Evolutionary conservation across 2,329 filamentous ascomycete genomes (phyloP), one percentile per base, ranked within the genome.

Genomic region (Aureobasidium lini): DNA sequence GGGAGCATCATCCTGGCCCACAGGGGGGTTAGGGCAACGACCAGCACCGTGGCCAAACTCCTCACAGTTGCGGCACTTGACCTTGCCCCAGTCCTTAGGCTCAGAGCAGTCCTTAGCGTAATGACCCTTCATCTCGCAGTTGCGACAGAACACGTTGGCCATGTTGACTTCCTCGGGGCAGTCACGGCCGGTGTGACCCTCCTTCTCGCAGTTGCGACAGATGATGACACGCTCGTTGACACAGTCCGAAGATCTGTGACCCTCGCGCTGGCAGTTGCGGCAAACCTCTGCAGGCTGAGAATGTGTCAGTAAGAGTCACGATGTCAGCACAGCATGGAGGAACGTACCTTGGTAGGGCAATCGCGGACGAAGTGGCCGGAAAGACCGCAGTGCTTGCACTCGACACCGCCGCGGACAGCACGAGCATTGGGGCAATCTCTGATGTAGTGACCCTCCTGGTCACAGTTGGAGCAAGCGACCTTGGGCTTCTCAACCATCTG

Each of bases 61-160:
- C 11, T 71, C 71, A 62, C 79, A 81, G 68, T 77, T 77, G 59
- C 69, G 71, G 66, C 78, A 77, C 76, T 68, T 78, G 69, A 74
- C 73, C 66, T 75, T 75, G 56, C 66, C 64, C 77, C 76, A 69
- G 61, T 82, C 81, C 60, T 79, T 78, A 15, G 81, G 84, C 69
- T 84, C 75, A 31, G 86, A 84, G 67, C 85, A 88, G 66, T 88
- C 84, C 42, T 77, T 77, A 36, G 80, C 77, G 66, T 84, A 84
- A 66, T 88, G 85, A 2, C 85, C 85, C 59, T 39, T 65, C 47
- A 65, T 47, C 16, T 65, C 62, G 61, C 71, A 73, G 57, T 69
- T 67, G 57, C 66, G 67, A 62, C 71, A 73, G 44, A 68, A 66
- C 6, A 71, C 66, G 16, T 66, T 69, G 58, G 32, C 49, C 39